Percentiles rank a stretch among this genome's conserved stretches.
These are phyloP conservation scores for Paramecium sonneborni DNA, from an alignment of 73 alveolate species.

Conservation along the genomic window DNA sequence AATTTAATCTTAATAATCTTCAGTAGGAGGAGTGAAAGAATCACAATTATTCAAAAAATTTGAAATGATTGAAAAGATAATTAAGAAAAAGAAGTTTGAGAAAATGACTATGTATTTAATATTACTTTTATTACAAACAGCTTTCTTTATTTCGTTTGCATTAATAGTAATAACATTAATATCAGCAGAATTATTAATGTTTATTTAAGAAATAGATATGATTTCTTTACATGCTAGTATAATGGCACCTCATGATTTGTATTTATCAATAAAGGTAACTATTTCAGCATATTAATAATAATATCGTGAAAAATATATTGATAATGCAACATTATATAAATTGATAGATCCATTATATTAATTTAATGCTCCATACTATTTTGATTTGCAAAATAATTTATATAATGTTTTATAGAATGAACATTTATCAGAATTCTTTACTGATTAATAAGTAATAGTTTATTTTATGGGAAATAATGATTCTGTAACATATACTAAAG, in stretches of 20 bases:
- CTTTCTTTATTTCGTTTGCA: background rate
- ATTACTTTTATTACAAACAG: background rate
- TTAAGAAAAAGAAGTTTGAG: background rate
- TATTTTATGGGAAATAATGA: constrained; percentile 33
- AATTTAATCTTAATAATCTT: background rate
- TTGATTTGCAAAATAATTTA: background rate
- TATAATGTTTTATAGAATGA: background rate
- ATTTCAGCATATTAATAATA: constrained; percentile 48
- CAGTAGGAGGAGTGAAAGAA: background rate
- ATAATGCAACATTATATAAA: constrained; percentile 1
- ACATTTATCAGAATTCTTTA: background rate
- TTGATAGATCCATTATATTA: constrained; percentile 42
- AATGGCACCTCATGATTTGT: constrained; percentile 54
- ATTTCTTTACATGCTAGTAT: constrained; percentile 3
- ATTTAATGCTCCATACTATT: background rate
- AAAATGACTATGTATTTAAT: background rate
- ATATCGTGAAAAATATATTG: background rate
- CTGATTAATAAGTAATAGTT: background rate
- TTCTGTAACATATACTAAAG: background rate
- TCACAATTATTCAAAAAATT: background rate
- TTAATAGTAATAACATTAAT: background rate
- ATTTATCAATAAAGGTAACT: constrained; percentile 1
- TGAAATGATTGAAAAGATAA: background rate
- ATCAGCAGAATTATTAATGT: background rate
- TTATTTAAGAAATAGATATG: constrained; percentile 25